Conservation (phyloP, 2,329 filamentous ascomycete genomes). For the Colletotrichum chrysophilum region DNA sequence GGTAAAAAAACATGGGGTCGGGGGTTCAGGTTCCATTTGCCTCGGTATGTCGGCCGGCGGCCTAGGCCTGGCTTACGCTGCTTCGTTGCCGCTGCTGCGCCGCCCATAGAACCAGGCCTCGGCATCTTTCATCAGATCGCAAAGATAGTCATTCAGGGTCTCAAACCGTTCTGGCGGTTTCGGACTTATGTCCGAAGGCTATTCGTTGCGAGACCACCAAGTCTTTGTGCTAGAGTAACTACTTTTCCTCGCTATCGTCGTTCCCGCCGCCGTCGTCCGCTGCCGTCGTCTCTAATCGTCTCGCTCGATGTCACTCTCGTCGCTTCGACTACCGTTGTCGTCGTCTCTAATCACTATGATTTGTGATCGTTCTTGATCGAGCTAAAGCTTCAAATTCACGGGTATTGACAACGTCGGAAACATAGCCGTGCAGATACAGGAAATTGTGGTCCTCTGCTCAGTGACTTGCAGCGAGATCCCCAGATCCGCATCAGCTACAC, state of each 20-base stretch:
- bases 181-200: not conserved
- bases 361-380: not conserved
- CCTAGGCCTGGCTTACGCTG: not conserved
- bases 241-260: not conserved
- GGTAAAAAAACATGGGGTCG: constrained; percentile 3
- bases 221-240: not conserved
- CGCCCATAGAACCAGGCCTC: not conserved
- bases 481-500: not conserved
- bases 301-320: not conserved
- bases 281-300: not conserved
- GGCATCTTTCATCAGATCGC: not conserved
- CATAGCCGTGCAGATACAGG: not conserved
- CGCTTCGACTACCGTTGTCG: not conserved
- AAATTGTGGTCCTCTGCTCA: not conserved
- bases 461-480: not conserved
- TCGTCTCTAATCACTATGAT: not conserved
- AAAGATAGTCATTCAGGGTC: not conserved
- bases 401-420: not conserved
- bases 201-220: not conserved
- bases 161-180: not conserved
- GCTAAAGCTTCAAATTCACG: not conserved
- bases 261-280: not conserved
- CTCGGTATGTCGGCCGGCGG: constrained; percentile 4
- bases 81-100: not conserved
- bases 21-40: not conserved